phyloP scores from a whole-genome alignment of 169 alveolate species.

The Cryptosporidium viatorum region DNA sequence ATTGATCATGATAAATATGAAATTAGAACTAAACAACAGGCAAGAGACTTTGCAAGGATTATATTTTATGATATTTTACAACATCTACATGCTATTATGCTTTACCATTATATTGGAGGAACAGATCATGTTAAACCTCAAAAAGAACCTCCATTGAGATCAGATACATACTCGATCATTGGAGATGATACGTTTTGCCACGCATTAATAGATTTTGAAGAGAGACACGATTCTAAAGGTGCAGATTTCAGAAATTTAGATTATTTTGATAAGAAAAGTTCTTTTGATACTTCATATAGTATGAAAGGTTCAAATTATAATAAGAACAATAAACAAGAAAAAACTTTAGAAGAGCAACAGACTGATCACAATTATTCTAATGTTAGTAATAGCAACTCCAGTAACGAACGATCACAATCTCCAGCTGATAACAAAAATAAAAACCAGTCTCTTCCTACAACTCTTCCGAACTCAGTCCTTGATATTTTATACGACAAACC shows the following conservation, averaged over 20 bases:
- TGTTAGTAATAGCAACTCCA: background rate
- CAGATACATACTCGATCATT: constrained; percentile 62
- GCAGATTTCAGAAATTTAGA: background rate
- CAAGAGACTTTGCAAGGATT: constrained; percentile 62
- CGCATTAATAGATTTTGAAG: constrained; percentile 69
- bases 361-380: background rate
- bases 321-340: background rate
- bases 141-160: constrained; percentile 15
- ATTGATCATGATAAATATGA: constrained; percentile 67
- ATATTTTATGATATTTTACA: constrained; percentile 53
- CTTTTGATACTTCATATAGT: background rate
- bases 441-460: constrained; percentile 43
- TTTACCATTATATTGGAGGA: constrained; percentile 71
- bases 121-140: constrained; percentile 60
- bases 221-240: constrained; percentile 36
- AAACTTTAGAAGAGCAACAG: background rate
- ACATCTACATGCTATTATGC: constrained; percentile 68
- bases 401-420: constrained; percentile 12
- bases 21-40: constrained; percentile 69
- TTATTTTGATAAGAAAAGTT: background rate
- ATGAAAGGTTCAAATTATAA: background rate
- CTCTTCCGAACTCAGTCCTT: constrained; percentile 69
- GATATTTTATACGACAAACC: constrained; percentile 71
- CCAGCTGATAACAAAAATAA: constrained; percentile 7
- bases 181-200: constrained; percentile 75